These are phyloP conservation scores for Lactifluus volemus DNA, from an alignment of 768 basidiomycete genomes.

Conservation along the genomic window DNA sequence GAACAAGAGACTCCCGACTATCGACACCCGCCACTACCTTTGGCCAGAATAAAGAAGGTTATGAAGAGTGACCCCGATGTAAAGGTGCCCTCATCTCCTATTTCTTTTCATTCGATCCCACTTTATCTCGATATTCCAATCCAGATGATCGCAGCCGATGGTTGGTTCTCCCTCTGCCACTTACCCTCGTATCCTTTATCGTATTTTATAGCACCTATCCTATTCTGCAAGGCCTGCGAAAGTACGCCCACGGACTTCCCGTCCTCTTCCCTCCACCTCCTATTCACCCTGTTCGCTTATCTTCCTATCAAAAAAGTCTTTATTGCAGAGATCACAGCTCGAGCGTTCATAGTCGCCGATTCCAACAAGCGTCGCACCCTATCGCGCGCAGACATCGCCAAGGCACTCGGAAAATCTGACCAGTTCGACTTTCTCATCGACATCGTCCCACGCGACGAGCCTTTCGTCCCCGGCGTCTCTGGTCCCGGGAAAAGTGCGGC, in stretches of 20 bases:
- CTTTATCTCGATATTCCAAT: not conserved
- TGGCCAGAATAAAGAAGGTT: constrained; percentile 97
- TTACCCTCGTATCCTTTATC: constrained; percentile 11
- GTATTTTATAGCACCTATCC: constrained; percentile 60
- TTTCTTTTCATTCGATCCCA: not conserved
- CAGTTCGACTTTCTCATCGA: constrained; percentile 98
- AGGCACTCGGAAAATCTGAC: constrained; percentile 86
- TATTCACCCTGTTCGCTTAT: not conserved
- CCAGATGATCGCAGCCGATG: constrained; percentile 98
- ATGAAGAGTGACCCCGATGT: constrained; percentile 99
- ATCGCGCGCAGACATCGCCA: constrained; percentile 87
- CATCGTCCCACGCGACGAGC: constrained; percentile 83
- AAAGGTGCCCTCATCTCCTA: constrained; percentile 49
- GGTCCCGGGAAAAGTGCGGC: constrained; percentile 9
- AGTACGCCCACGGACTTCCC: constrained; percentile 46
- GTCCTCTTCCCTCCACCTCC: not conserved
- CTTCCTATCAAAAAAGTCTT: constrained; percentile 54
- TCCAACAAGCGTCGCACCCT: constrained; percentile 94
- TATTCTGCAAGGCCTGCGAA: constrained; percentile 98
- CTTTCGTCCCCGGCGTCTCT: constrained; percentile 20
- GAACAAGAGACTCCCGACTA: constrained; percentile 87
- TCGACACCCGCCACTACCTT: constrained; percentile 77
- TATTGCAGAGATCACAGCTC: constrained; percentile 92
- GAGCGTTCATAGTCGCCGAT: constrained; percentile 93
- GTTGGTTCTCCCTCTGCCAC: constrained; percentile 33